Conservation (phyloP, 495 filamentous ascomycete species). For the Penicillium canescens region DNA sequence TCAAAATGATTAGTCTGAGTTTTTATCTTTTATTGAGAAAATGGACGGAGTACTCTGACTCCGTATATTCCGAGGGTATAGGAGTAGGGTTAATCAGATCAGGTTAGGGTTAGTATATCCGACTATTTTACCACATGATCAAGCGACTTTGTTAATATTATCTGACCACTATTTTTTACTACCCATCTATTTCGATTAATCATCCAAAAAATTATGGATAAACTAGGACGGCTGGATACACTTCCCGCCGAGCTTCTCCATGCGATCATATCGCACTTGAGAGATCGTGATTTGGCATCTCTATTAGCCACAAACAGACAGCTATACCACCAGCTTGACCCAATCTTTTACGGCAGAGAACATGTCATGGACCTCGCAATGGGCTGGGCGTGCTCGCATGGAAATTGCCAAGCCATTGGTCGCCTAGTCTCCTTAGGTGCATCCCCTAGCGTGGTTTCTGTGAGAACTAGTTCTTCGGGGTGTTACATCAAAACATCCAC, state of each 20-base stretch:
- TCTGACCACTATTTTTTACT: neutral
- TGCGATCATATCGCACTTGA: neutral
- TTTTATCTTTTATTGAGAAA: neutral
- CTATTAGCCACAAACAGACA: neutral
- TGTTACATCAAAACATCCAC: neutral
- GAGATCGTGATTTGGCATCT: constrained; percentile 1
- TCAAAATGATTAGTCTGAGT: neutral
- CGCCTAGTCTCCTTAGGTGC: neutral
- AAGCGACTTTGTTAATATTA: neutral
- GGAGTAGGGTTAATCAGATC: neutral
- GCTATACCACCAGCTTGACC: constrained; percentile 1
- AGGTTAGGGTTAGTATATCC: neutral
- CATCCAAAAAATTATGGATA: neutral
- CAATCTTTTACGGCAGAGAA: neutral
- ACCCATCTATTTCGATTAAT: neutral
- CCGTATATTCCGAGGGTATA: neutral
- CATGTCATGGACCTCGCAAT: constrained; percentile 1
- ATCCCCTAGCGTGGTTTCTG: neutral
- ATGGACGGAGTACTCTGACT: neutral
- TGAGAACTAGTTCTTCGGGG: neutral
- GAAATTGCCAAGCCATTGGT: neutral
- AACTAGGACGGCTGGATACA: neutral
- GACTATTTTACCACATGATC: neutral
- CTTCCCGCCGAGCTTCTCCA: neutral
- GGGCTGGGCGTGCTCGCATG: neutral